These are phyloP conservation scores for Leucocoprinus birnbaumii DNA, from an alignment of 768 basidiomycete species.

Conservation along the genomic window DNA sequence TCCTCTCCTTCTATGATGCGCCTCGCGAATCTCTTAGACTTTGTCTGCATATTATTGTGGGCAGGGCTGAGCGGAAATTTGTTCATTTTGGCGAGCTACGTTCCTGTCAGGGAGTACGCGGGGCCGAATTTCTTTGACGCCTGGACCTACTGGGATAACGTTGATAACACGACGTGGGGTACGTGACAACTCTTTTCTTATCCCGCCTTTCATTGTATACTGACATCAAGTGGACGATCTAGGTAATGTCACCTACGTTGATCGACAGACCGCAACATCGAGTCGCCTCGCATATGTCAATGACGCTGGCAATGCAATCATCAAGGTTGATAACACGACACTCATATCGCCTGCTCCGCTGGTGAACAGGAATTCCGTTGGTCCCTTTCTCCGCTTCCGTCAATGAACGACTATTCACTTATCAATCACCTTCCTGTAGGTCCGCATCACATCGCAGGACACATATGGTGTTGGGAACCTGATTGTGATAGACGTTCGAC, in stretches of 20 bases:
- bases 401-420: neutral
- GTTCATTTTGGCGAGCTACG: conserved; percentile 7
- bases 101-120: conserved; percentile 13
- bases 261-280: conserved; percentile 39
- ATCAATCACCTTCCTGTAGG: conserved; percentile 21
- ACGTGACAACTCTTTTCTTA: neutral
- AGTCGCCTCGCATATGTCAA: conserved; percentile 60
- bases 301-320: conserved; percentile 56
- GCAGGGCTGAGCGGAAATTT: neutral
- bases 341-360: conserved; percentile 32
- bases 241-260: conserved; percentile 67
- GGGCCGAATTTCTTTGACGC: conserved; percentile 15
- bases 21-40: neutral
- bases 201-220: neutral
- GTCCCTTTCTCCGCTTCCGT: conserved; percentile 16
- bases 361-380: conserved; percentile 46
- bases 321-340: conserved; percentile 73
- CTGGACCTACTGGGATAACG: conserved; percentile 14
- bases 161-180: conserved; percentile 19
- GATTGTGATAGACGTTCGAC: conserved; percentile 41
- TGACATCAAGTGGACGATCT: conserved; percentile 10
- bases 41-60: neutral
- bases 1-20: neutral
- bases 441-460: conserved; percentile 42
- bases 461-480: conserved; percentile 41